A percentile compares a stretch with the other conserved stretches of the same genome.
Evolutionary conservation across 768 basidiomycete species (phyloP).

Genomic region (Pholiota molesta): DNA sequence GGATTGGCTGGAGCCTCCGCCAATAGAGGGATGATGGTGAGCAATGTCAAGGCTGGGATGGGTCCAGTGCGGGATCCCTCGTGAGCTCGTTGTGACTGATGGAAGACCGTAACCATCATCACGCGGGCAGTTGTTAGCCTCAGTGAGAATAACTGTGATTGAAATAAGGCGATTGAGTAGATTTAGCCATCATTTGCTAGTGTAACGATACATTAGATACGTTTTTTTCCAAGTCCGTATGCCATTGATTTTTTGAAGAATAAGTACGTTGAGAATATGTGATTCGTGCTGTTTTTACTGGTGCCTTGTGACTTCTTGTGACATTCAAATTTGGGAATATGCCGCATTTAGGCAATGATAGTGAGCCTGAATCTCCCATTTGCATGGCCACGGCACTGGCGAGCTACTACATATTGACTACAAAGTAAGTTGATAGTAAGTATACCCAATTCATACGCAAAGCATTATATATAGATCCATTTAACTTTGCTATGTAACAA

Average conservation of each 20-base stretch:
- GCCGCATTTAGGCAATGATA: not conserved
- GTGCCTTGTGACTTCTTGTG: not conserved
- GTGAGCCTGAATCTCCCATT: too few relatives aligned
- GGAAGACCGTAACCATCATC: conserved; percentile 10
- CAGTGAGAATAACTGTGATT: not conserved
- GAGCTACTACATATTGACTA: too few relatives aligned
- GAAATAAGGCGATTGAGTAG: not conserved
- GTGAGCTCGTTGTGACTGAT: conserved; percentile 4
- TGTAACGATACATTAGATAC: too few relatives aligned
- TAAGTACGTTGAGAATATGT: too few relatives aligned
- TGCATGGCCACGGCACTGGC: too few relatives aligned
- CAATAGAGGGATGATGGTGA: not conserved
- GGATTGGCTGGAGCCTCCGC: conserved; percentile 7
- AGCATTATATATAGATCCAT: too few relatives aligned
- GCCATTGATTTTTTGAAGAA: too few relatives aligned
- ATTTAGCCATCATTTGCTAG: not conserved
- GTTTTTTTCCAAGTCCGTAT: too few relatives aligned
- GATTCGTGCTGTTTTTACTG: too few relatives aligned
- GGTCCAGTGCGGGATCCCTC: not conserved
- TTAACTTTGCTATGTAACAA: too few relatives aligned
- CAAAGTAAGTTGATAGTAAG: too few relatives aligned
- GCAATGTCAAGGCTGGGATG: not conserved
- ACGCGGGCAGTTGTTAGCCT: conserved; percentile 5
- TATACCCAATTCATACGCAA: too few relatives aligned
- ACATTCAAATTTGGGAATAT: conserved; percentile 1